Percentiles rank a stretch among this genome's conserved stretches.
These are phyloP conservation scores for Gymnopus androsaceus DNA, from an alignment of 1,284 basidiomycete species.

Conservation along the genomic window DNA sequence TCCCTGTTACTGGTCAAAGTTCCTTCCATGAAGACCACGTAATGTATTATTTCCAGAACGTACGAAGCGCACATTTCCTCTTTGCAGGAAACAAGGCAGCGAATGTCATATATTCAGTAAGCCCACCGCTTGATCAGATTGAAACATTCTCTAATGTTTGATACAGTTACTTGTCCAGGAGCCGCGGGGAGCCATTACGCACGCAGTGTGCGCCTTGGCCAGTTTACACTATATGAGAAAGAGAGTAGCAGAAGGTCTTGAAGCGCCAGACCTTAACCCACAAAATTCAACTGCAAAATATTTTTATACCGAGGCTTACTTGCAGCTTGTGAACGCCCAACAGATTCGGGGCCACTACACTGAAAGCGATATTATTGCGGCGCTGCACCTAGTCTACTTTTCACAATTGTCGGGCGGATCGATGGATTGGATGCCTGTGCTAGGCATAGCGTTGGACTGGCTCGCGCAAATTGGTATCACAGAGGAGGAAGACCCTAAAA, in stretches of 20 bases:
- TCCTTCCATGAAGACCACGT: constrained; percentile 53
- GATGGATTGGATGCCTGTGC: constrained; percentile 66
- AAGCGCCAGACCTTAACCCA: constrained; percentile 52
- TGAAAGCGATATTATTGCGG: constrained; percentile 72
- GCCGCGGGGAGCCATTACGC: constrained; percentile 66
- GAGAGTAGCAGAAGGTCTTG: constrained; percentile 60
- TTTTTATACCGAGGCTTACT: constrained; percentile 66
- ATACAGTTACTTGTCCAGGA: constrained; percentile 62
- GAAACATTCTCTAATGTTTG: constrained; percentile 25
- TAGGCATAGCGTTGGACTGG: constrained; percentile 73
- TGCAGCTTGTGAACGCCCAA: constrained; percentile 52
- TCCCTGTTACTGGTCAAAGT: constrained; percentile 38
- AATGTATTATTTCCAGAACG: constrained; percentile 68
- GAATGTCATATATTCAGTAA: constrained; percentile 61
- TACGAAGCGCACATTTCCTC: constrained; percentile 59
- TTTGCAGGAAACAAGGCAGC: constrained; percentile 59
- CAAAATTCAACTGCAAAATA: constrained; percentile 62
- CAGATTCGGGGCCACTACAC: constrained; percentile 52
- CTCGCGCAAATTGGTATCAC: constrained; percentile 62
- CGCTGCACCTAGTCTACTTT: constrained; percentile 71
- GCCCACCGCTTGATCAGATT: constrained; percentile 23
- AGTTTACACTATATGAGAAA: constrained; percentile 66
- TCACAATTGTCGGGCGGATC: constrained; percentile 64
- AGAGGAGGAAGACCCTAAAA: constrained; percentile 61
- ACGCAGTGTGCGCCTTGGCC: constrained; percentile 74